Evolutionary conservation across 202 grass and related monocot species (phyloP), one percentile per base, ranked within the genome.

Genomic region (Schoenoplectus triqueter): DNA sequence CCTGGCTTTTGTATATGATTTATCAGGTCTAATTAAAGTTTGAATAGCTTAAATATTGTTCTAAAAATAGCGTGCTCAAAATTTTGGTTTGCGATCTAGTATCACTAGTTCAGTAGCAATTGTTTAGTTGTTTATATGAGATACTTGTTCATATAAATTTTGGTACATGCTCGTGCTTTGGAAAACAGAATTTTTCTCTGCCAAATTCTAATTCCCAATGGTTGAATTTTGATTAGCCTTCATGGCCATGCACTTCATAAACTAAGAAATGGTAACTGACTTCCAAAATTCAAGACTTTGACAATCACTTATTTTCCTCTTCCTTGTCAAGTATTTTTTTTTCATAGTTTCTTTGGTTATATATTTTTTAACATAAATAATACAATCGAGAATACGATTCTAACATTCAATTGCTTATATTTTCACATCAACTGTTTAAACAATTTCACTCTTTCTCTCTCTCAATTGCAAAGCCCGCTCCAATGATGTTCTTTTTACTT

Each of bases 51-150:
- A 44, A 44, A 60, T 60, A 41, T 42, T 78, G 0, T 60, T 59
- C 52, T 18, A 2, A 17, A 46, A 56, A 76, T 6, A 11, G 54
- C 14, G 0, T 44, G 54, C 51, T 78, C 31, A 59, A 59, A 54
- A 59, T 78, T 78, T 78, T 78, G 31, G 5, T 17, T 56, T 21
- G 21, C 3, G 51, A 77, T 57, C 51, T 55, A 31, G n/a, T 57
- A 57, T 1, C 40, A 57, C 20, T 56, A 55, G 8, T 10, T 31
- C 31, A 31, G n/a, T 57, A 57, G 0, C 40, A 57, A 10, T 56
- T 39, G 8, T 10, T 49, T 3, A 52, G 21, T 31, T 75, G 49
- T 76, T 14, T 49, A 39, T 39, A 76, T 56, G 49, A 55, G 48
- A 76, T 55, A 10, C 11, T 74, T 74, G 18, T 51, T 74, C 17